Evolutionary conservation across 2,329 filamentous ascomycete genomes (phyloP).

Genomic region (Talaromyces sp.): DNA sequence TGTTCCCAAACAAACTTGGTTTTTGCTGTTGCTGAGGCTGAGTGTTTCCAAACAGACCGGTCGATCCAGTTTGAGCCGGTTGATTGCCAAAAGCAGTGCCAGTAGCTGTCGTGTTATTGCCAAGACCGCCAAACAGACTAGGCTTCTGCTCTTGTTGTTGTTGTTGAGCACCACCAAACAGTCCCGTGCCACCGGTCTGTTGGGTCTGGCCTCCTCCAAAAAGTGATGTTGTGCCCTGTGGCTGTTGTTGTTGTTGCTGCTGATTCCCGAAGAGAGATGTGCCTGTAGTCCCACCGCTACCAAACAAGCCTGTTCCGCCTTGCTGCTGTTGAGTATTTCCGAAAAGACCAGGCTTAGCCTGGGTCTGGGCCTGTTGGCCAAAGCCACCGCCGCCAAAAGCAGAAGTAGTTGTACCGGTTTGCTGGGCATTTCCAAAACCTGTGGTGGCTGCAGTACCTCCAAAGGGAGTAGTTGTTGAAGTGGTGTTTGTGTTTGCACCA

Average conservation of each 20-base stretch:
- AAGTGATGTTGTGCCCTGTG: constrained; percentile 37
- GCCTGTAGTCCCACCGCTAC: constrained; percentile 26
- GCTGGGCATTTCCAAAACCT: constrained; percentile 44
- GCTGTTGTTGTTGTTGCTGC: constrained; percentile 36
- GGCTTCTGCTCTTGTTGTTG: constrained; percentile 35
- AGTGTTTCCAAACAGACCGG: constrained; percentile 43
- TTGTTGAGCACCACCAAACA: constrained; percentile 36
- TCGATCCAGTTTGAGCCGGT: constrained; percentile 37
- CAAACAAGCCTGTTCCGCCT: constrained; percentile 44
- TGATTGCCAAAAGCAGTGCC: constrained; percentile 37
- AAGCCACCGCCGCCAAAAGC: constrained; percentile 46
- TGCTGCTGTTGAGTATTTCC: constrained; percentile 42
- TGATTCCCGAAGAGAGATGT: constrained; percentile 39
- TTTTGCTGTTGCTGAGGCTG: constrained; percentile 52
- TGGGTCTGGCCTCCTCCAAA: constrained; percentile 38
- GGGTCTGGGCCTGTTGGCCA: constrained; percentile 35
- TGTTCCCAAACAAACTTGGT: constrained; percentile 53
- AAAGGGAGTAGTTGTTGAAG: constrained; percentile 38
- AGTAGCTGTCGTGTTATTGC: constrained; percentile 36
- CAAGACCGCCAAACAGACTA: constrained; percentile 44
- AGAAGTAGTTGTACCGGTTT: constrained; percentile 16
- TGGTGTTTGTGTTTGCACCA: constrained; percentile 34
- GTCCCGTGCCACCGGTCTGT: constrained; percentile 30
- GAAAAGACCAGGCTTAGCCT: constrained; percentile 37
- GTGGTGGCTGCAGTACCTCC: constrained; percentile 39